Evolutionary conservation across 2,329 filamentous ascomycete species (phyloP).

Genomic region (Albifimbria verrucaria): DNA sequence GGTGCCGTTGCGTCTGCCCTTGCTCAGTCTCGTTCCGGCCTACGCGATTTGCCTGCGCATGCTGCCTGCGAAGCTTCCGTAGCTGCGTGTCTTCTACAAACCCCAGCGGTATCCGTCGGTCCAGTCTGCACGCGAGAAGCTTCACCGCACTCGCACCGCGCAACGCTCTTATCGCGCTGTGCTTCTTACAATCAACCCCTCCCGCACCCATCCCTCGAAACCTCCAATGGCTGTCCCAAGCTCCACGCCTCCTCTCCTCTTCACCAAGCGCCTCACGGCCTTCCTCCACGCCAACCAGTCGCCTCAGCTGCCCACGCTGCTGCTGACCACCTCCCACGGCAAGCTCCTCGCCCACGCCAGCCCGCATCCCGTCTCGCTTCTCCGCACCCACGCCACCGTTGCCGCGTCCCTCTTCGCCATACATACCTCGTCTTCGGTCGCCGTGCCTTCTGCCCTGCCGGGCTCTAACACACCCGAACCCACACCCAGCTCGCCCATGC

Average conservation of each 20-base stretch:
- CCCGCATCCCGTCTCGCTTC: slow-evolving; percentile 49
- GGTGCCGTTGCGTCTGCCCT: no score
- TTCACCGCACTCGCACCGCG: no score
- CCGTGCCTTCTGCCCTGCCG: slow-evolving; percentile 40
- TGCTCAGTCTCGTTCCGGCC: no score
- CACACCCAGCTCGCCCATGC: slow-evolving; percentile 18
- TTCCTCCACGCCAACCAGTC: slow-evolving; percentile 60
- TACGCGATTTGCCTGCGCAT: no score
- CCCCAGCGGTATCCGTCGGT: no score
- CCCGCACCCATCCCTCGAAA: neutral
- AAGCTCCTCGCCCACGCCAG: slow-evolving; percentile 63
- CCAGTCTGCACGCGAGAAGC: no score
- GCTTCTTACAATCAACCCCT: no score
- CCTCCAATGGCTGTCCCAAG: slow-evolving; percentile 30
- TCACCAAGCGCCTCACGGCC: slow-evolving; percentile 61
- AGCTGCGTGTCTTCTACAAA: no score
- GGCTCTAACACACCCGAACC: slow-evolving; percentile 26
- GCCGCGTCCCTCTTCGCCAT: slow-evolving; percentile 60
- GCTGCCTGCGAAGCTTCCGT: no score
- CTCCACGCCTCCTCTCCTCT: slow-evolving; percentile 55
- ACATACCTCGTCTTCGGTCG: slow-evolving; percentile 44
- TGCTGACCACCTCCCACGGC: slow-evolving; percentile 57
- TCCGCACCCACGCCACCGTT: slow-evolving; percentile 62
- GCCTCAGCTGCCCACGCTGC: slow-evolving; percentile 54
- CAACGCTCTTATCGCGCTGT: no score